Evolutionary conservation across 164 flowering plant genomes (phyloP).

Genomic region (Vitis amurensis): DNA sequence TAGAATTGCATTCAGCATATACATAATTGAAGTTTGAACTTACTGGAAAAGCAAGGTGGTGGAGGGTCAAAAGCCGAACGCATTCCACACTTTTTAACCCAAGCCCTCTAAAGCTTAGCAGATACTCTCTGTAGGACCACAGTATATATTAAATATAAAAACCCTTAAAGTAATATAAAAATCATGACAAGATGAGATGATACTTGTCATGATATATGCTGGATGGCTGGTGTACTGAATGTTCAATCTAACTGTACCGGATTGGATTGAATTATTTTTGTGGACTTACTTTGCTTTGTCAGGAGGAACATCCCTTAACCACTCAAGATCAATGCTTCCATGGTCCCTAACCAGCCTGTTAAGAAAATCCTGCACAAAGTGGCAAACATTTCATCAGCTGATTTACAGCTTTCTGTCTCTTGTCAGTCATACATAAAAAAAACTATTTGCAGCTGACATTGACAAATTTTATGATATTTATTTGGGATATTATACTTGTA

Average conservation of each 20-base stretch:
- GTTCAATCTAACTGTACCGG: neutral
- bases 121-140: conserved; percentile 60
- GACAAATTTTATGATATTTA: neutral
- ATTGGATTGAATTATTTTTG: neutral
- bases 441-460: neutral
- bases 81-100: conserved; percentile 98
- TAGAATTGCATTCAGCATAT: neutral
- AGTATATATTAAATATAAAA: neutral
- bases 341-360: conserved; percentile 79
- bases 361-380: conserved; percentile 74
- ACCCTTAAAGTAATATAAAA: no score
- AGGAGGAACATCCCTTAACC: conserved; percentile 94
- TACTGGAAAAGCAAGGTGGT: conserved; percentile 98
- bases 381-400: conserved; percentile 6
- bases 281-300: conserved; percentile 91
- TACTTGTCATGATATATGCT: no score
- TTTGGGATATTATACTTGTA: conserved; percentile 13
- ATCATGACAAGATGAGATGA: no score
- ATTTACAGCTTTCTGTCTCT: neutral
- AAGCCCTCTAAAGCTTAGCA: conserved; percentile 81
- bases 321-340: conserved; percentile 90
- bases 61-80: conserved; percentile 90
- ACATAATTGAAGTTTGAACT: conserved; percentile 24
- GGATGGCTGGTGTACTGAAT: neutral
- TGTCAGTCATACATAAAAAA: neutral